Evolutionary conservation across 345 rosid genomes (phyloP).

Genomic region (Hibiscus mutabilis): DNA sequence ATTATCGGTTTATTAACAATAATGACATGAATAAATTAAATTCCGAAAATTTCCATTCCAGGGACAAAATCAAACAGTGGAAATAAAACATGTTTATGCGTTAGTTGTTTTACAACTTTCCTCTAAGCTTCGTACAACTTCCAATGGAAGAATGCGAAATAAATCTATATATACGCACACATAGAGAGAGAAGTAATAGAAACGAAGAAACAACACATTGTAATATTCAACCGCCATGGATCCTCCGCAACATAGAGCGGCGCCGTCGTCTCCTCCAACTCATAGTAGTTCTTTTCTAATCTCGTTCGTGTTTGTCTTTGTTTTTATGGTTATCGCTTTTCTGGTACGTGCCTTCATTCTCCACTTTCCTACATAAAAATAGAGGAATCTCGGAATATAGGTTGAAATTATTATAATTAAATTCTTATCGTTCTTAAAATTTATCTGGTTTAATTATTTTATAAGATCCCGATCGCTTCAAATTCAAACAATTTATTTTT

Average conservation of each 20-base stretch:
- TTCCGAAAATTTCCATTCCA: background rate
- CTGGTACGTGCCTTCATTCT: slow-evolving; percentile 26
- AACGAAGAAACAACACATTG: background rate
- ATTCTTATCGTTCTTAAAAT: too few relatives aligned
- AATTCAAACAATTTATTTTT: too few relatives aligned
- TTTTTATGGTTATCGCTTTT: slow-evolving; percentile 31
- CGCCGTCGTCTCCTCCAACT: slow-evolving; percentile 24
- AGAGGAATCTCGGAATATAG: too few relatives aligned
- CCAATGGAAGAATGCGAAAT: background rate
- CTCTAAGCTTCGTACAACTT: background rate
- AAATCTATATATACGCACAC: too few relatives aligned
- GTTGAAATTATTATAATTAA: too few relatives aligned
- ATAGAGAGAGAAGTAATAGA: background rate
- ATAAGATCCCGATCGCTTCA: too few relatives aligned
- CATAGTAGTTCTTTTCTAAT: slow-evolving; percentile 27
- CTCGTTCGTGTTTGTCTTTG: slow-evolving; percentile 24
- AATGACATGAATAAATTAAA: background rate
- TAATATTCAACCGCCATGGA: slow-evolving; percentile 32
- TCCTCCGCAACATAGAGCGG: slow-evolving; percentile 18
- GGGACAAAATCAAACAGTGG: background rate
- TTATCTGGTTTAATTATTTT: too few relatives aligned
- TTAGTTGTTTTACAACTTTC: background rate
- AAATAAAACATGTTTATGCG: background rate
- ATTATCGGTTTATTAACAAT: too few relatives aligned
- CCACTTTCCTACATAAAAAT: background rate